These are phyloP conservation scores for Saturnispora besseyi DNA, from an alignment of 805 yeast genomes.

Conservation along the genomic window DNA sequence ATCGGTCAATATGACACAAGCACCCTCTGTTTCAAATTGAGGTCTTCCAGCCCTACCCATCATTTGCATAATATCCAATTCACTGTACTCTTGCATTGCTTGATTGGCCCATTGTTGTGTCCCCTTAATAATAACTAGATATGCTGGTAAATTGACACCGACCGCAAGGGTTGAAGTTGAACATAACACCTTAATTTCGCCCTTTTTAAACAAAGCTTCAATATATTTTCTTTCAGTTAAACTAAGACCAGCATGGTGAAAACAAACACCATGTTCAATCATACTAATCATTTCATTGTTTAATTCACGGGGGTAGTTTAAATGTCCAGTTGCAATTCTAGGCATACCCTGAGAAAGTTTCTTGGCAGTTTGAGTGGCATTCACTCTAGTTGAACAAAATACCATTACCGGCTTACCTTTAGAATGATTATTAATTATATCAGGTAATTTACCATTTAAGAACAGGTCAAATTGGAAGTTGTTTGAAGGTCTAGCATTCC, in stretches of 20 bases:
- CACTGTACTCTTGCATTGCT: slow-evolving; percentile 52
- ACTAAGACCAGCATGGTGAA: slow-evolving; percentile 75
- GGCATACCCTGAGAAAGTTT: slow-evolving; percentile 59
- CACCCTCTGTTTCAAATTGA: slow-evolving; percentile 68
- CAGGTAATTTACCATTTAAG: slow-evolving; percentile 34
- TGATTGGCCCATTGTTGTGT: slow-evolving; percentile 54
- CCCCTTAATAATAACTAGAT: slow-evolving; percentile 68
- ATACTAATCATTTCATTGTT: slow-evolving; percentile 49
- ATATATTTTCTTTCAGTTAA: slow-evolving; percentile 60
- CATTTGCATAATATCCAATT: slow-evolving; percentile 77
- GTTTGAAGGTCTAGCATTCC: slow-evolving; percentile 29
- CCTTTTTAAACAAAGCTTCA: slow-evolving; percentile 57
- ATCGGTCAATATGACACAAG: slow-evolving; percentile 64
- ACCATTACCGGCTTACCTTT: slow-evolving; percentile 63
- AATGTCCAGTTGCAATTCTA: slow-evolving; percentile 61
- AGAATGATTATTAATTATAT: slow-evolving; percentile 32
- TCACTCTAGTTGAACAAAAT: slow-evolving; percentile 75
- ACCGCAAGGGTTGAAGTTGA: slow-evolving; percentile 78
- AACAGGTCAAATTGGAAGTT: slow-evolving; percentile 40
- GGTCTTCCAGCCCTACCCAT: slow-evolving; percentile 84
- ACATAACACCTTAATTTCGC: slow-evolving; percentile 55
- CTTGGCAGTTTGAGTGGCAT: slow-evolving; percentile 67
- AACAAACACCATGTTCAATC: slow-evolving; percentile 58
- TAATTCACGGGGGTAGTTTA: slow-evolving; percentile 54
- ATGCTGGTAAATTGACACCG: slow-evolving; percentile 81